Conservation (phyloP, 2,329 filamentous ascomycete genomes). For the Gnomoniopsis sp. region DNA sequence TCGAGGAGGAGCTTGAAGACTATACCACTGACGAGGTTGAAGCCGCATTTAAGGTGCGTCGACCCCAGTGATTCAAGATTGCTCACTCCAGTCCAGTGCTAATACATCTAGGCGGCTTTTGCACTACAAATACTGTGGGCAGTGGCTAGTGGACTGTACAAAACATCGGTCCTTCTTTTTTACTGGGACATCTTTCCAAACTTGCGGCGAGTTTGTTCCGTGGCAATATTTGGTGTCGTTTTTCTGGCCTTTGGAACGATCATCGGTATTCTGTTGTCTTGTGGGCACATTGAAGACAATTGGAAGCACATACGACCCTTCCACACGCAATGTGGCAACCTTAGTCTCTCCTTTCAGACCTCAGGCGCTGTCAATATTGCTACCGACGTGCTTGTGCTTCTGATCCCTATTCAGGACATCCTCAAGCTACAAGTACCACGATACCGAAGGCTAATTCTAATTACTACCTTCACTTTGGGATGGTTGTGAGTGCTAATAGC, state of each 20-base stretch:
- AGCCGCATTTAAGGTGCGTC: neutral
- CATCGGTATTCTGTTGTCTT: neutral
- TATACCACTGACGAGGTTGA: neutral
- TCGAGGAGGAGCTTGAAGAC: conserved; percentile 1
- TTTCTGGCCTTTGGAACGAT: neutral
- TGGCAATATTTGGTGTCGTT: neutral
- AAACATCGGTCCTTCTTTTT: conserved; percentile 4
- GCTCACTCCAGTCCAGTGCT: neutral
- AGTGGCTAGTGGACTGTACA: conserved; percentile 1
- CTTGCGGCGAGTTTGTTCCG: neutral
- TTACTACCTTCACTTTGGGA: conserved; percentile 3
- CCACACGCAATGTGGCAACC: neutral
- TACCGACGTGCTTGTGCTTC: neutral
- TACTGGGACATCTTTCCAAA: conserved; percentile 1
- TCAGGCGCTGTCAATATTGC: conserved; percentile 3
- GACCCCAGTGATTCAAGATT: neutral
- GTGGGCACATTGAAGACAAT: conserved; percentile 2
- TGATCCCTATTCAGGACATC: neutral
- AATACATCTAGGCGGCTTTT: neutral
- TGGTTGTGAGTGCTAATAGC: neutral
- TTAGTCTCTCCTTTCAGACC: neutral
- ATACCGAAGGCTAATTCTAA: neutral
- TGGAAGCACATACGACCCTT: neutral
- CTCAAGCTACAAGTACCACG: conserved; percentile 2
- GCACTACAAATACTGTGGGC: conserved; percentile 3